Conservation (phyloP, 1,139 yeast species). For the Nadsonia starkeyi-henricii region DNA sequence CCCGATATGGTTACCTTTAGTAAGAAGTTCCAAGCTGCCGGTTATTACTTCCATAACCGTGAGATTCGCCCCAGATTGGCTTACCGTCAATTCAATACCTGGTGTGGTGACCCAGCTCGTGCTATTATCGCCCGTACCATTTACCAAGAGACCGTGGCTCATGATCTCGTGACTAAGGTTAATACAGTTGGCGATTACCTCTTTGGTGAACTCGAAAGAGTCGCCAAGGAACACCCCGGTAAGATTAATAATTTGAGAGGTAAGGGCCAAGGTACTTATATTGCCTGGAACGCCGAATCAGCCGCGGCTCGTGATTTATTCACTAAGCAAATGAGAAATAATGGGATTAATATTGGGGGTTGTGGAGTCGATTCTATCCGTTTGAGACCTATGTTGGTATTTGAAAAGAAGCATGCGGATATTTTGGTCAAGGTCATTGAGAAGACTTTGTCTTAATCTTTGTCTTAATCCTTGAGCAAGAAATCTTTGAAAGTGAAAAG, state of each 20-base stretch:
- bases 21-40: conserved; percentile 78
- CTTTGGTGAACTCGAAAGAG: conserved; percentile 35
- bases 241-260: conserved; percentile 52
- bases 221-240: conserved; percentile 40
- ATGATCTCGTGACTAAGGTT: conserved; percentile 43
- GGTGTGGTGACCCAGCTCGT: conserved; percentile 85
- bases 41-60: conserved; percentile 62
- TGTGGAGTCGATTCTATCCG: conserved; percentile 65
- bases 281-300: conserved; percentile 58
- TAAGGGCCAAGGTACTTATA: conserved; percentile 58
- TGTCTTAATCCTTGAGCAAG: too few relatives aligned
- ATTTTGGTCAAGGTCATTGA: conserved; percentile 32
- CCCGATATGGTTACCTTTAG: conserved; percentile 78
- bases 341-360: conserved; percentile 68
- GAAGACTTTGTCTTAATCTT: conserved; percentile 14
- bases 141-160: conserved; percentile 45
- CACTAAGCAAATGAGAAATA: conserved; percentile 38
- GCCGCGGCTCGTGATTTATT: conserved; percentile 45
- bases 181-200: conserved; percentile 51
- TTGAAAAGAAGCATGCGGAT: conserved; percentile 67
- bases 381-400: conserved; percentile 62
- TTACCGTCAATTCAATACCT: conserved; percentile 78
- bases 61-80: conserved; percentile 56
- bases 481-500: too few relatives aligned
- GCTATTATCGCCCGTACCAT: conserved; percentile 60